Base-by-base conservation (phyloP, 2,329 filamentous ascomycete genomes). In the Thielaviopsis euricoi region DNA sequence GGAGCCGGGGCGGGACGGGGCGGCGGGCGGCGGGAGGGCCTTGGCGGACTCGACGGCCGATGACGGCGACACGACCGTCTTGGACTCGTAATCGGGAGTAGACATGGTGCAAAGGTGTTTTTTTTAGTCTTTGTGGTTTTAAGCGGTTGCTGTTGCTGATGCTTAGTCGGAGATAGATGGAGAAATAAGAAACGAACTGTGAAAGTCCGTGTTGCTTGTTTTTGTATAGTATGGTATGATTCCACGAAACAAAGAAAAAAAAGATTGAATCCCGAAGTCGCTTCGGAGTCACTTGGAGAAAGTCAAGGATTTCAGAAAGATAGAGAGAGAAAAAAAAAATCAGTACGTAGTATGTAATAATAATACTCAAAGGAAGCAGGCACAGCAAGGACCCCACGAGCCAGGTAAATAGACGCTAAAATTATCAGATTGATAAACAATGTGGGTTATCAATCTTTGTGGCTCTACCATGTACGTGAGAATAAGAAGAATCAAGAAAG, bases 1-100 rank as follows among this genome's bases (percentile, higher is more conserved):
- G 12, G 59, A 62, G n/a, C 62, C 61, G 23, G 61, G 57, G 12
- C 19, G 21, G 37, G 58, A 60, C 9, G 64, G 64, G 3, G 56
- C 62, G 13, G 62, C 61, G 25, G 60, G 57, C 7, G 53, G 37
- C 9, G 51, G 52, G 13, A 58, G 52, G 6, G 55, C 15, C 12
- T 54, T 57, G 13, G 53, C 49, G 5, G 55, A 29, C n/a, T 60
- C 58, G 52, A 57, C 49, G 22, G 52, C 52, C 29, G 33, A 43
- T 2, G 52, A 50, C 17, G 58, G 26, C 23, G 52, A 26, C n/a
- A 25, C 50, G 46, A 22, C 26, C 13, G 52, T 43, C 48, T 52
- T 23, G 26, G 25, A 12, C 12, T 51, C 50, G 19, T 51, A 48
- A 9, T 50, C 33, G 13, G n/a, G n/a, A n/a, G 58, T 22, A 10